phyloP scores from a whole-genome alignment of 2,329 filamentous ascomycete genomes.

The Phaeomoniella chlamydospora region DNA sequence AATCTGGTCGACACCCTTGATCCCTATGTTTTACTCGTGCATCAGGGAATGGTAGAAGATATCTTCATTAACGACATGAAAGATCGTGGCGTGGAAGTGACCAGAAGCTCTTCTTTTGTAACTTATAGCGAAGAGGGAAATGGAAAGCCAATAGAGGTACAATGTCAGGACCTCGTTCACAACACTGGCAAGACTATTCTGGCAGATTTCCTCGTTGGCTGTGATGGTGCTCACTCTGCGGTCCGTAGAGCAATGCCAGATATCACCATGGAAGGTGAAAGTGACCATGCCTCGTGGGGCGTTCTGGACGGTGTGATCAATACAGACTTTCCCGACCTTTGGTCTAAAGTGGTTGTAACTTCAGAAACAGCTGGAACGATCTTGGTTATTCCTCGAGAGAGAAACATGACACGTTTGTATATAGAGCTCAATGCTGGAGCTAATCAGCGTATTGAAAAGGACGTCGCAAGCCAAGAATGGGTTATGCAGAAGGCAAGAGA shows the following conservation, averaged over 20 bases:
- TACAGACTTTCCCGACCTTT: slow-evolving; percentile 46
- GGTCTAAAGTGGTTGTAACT: slow-evolving; percentile 44
- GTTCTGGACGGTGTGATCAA: slow-evolving; percentile 37
- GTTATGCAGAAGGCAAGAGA: slow-evolving; percentile 49
- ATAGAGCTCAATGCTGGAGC: slow-evolving; percentile 25
- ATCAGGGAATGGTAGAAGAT: slow-evolving; percentile 56
- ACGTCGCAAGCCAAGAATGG: slow-evolving; percentile 45
- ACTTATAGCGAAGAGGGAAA: slow-evolving; percentile 34
- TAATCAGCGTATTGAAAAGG: slow-evolving; percentile 27
- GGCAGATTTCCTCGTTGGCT: slow-evolving; percentile 41
- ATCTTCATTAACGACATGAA: slow-evolving; percentile 54
- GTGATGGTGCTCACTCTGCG: slow-evolving; percentile 56
- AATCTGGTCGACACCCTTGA: slow-evolving; percentile 30
- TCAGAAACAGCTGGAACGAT: slow-evolving; percentile 39
- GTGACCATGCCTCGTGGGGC: slow-evolving; percentile 29
- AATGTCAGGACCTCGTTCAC: slow-evolving; percentile 34
- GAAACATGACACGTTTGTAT: slow-evolving; percentile 48
- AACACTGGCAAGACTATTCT: slow-evolving; percentile 5
- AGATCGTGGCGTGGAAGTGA: slow-evolving; percentile 48
- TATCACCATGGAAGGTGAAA: slow-evolving; percentile 41
- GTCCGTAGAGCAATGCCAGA: slow-evolving; percentile 40
- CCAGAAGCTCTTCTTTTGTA: slow-evolving; percentile 47
- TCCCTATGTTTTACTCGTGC: slow-evolving; percentile 48
- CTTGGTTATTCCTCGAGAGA: slow-evolving; percentile 53
- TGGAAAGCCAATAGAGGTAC: slow-evolving; percentile 19